Percentiles rank a stretch among this genome's conserved stretches.
Conservation (phyloP, 257 asterid genomes). For the Echium plantagineum region DNA sequence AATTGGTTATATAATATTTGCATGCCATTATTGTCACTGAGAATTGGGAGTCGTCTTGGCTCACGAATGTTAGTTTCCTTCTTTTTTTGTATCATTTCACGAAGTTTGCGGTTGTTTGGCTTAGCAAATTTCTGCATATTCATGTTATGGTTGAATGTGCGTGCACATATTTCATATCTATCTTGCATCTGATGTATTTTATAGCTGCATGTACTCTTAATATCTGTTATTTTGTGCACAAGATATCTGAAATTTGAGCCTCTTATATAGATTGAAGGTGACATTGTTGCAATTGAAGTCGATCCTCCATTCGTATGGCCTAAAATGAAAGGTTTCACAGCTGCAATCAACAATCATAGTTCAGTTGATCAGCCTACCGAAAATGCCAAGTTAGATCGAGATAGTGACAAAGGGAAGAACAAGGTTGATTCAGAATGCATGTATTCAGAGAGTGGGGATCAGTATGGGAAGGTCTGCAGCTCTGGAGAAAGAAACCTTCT, state of each 20-base stretch:
- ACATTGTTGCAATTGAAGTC: constrained; percentile 57
- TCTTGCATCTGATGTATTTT: not conserved
- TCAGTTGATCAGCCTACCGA: constrained; percentile 23
- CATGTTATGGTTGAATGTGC: not conserved
- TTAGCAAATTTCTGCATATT: not conserved
- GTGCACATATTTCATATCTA: not conserved
- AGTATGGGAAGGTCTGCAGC: constrained; percentile 12
- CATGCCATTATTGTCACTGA: no score
- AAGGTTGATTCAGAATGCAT: constrained; percentile 22
- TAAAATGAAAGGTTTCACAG: constrained; percentile 23
- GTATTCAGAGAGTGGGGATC: constrained; percentile 12
- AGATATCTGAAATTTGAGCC: not conserved
- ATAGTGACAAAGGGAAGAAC: constrained; percentile 31
- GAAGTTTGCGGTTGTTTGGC: not conserved
- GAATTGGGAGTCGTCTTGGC: no score
- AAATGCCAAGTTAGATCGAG: constrained; percentile 15
- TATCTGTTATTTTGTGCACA: not conserved
- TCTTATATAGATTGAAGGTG: constrained; percentile 70
- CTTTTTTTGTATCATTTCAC: not conserved
- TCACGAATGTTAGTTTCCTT: no score
- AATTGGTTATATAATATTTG: no score
- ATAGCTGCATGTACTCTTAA: not conserved
- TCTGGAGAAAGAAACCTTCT: constrained; percentile 18
- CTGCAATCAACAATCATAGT: constrained; percentile 1
- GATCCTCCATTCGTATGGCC: constrained; percentile 51